Percentiles rank a stretch among this genome's conserved stretches.
Conservation (phyloP, 1,139 yeast genomes). For the Kodamaea sp. region DNA sequence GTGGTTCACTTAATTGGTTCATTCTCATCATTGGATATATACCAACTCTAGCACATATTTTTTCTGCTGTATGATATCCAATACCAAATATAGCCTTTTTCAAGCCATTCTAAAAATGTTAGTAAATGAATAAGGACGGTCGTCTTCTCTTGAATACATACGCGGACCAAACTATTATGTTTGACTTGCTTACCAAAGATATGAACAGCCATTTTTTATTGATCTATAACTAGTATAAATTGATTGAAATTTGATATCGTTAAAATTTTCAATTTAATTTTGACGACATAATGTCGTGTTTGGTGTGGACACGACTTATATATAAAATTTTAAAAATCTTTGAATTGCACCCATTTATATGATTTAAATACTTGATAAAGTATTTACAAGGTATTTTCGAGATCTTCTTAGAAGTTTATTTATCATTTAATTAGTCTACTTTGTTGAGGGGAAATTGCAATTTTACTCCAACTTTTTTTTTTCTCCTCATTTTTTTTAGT, state of each 20-base stretch:
- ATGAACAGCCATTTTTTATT: constrained; percentile 60
- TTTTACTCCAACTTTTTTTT: too few relatives aligned
- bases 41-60: constrained; percentile 82
- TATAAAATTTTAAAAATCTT: too few relatives aligned
- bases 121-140: constrained; percentile 5
- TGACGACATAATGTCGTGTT: too few relatives aligned
- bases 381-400: too few relatives aligned
- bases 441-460: too few relatives aligned
- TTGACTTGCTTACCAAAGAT: constrained; percentile 72
- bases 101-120: constrained; percentile 46
- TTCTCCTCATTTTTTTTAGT: too few relatives aligned
- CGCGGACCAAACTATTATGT: constrained; percentile 42
- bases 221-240: background rate
- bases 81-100: constrained; percentile 83
- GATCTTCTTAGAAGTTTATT: too few relatives aligned
- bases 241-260: background rate
- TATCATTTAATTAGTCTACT: too few relatives aligned
- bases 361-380: too few relatives aligned
- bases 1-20: constrained; percentile 88
- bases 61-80: constrained; percentile 70
- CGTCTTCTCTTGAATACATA: constrained; percentile 20
- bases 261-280: background rate
- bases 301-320: too few relatives aligned
- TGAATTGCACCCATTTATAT: too few relatives aligned
- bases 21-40: constrained; percentile 91